Conservation (phyloP, 805 yeast genomes). For the Yamadazyma endophytica region DNA sequence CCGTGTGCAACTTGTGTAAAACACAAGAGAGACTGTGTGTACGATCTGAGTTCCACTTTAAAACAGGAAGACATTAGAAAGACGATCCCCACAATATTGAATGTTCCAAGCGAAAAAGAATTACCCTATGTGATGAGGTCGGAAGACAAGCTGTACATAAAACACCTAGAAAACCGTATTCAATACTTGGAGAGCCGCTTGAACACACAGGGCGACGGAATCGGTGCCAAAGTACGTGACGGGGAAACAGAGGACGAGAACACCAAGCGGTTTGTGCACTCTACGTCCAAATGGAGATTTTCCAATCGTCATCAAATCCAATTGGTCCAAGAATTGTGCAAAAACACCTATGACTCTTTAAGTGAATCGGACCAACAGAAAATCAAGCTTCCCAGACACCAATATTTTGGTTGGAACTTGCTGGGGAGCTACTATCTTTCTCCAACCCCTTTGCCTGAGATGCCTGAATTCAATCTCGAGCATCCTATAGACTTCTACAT, state of each 20-base stretch:
- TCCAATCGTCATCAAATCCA: conserved; percentile 44
- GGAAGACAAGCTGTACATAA: conserved; percentile 17
- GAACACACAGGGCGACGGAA: conserved; percentile 11
- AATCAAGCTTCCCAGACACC: conserved; percentile 50
- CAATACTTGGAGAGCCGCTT: conserved; percentile 34
- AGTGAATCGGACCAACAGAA: conserved; percentile 26
- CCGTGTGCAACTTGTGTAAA: conserved; percentile 49
- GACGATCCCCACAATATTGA: conserved; percentile 7
- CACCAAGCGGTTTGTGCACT: conserved; percentile 16
- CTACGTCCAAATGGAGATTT: conserved; percentile 43
- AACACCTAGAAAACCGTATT: conserved; percentile 37
- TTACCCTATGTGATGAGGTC: conserved; percentile 6
- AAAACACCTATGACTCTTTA: conserved; percentile 26
- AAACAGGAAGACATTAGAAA: background rate
- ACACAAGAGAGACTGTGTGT: conserved; percentile 33
- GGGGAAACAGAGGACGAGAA: conserved; percentile 20
- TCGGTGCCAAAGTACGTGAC: conserved; percentile 9
- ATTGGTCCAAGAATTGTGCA: conserved; percentile 37
- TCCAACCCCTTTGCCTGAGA: conserved; percentile 28
- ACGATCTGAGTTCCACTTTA: conserved; percentile 6
- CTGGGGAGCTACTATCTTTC: conserved; percentile 50
- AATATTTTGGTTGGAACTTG: conserved; percentile 64
- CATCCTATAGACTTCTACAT: conserved; percentile 16
- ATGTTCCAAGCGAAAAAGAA: conserved; percentile 8
- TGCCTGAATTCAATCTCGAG: conserved; percentile 21